Base-by-base conservation (phyloP, 2,329 filamentous ascomycete species). In the Basipetospora chlamydospora region DNA sequence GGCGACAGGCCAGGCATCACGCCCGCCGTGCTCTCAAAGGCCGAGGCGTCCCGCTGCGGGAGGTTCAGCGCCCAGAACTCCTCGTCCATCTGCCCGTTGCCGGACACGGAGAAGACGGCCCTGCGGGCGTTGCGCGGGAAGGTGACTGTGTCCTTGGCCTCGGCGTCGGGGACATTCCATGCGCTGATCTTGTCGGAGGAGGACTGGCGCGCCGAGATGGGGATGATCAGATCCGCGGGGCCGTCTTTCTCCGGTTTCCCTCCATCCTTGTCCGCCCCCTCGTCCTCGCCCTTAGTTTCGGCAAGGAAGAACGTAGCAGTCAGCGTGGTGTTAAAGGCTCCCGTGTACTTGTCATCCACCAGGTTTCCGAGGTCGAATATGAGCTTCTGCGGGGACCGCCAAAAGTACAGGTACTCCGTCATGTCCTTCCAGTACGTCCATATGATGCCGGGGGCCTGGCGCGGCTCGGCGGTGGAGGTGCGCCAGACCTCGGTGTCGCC, bases 11-110 rank as follows among this genome's bases (percentile, higher is more conserved):
- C 83, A 17, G 73, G 71, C 0, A 85, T 61, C 2, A 58, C 56
- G 10, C 71, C 73, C 4, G 67, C 65, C 2, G 63, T 65, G 6
- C 56, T 53, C 4, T 65, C 60, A 49, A 87, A 88, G 3, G 68
- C 66, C 25, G 65, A 43, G 3, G 62, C 62, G 43, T 77, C 68
- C 8, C 69, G 70, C 29, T 77, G 66, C 2, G 80, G 68, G 1
- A 85, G 75, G 48, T 88, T 88, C 39, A 67, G 71, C 75, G 80
- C 90, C 82, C 84, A 92, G 48, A 88, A 88, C 52, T 92, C 84
- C 57, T 90, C 84, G 12, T 65, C 58, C 1, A 67, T 67, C 52
- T 90, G 84, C 1, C 81, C 84, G 44, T 77, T 84, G 12, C 83
- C 80, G 7, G 79, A 74, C n/a, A 90, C 66, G 1, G 80, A 75